Evolutionary conservation across 1,284 basidiomycete species (phyloP), one percentile per base, ranked within the genome.

Genomic region (Veloporphyrellus conicus): DNA sequence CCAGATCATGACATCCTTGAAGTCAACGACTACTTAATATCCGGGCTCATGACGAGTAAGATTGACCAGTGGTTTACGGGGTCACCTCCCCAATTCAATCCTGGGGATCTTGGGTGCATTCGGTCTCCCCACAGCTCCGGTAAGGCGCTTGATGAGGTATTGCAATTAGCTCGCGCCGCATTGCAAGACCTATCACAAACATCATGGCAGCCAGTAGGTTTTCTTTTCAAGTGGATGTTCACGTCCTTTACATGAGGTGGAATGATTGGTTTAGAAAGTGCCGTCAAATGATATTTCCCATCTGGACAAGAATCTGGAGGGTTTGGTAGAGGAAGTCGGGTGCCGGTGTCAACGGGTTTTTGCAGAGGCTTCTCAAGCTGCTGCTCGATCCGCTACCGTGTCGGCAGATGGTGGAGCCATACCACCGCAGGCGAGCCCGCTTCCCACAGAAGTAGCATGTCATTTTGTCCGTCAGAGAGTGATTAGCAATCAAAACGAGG

Each of bases 41-140:
- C 79, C 38, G 85, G 87, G 41, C 75, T 90, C 41, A 71, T 76
- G 47, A 70, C 72, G 39, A 88, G 84, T 64, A 68, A 75, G 42
- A 78, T 90, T 66, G 87, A 90, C 70, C 75, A 74, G 54, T 90
- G 86, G 84, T 90, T 90, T 66, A 74, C 72, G 59, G 85, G 84
- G 22, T 76, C 76, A 38, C 65, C 72, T 43, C 82, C 87, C 38
- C 69, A 66, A 53, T 82, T 85, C 63, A 71, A 73, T 43, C 70
- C 76, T 38, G 68, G 68, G 52, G 79, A 84, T 59, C 63, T 85
- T 42, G 78, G 78, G 43, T 68, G 76, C 44, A 70, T 73, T 49
- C 61, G 65, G 45, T 64, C 67, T 31, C 65, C 61, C 50, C 61
- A 52, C 48, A 54, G 45, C 39, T 47, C 62, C 41, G 54, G 39